Evolutionary conservation across 495 filamentous ascomycete genomes (phyloP).

Genomic region (Tetracladium marchalianum): DNA sequence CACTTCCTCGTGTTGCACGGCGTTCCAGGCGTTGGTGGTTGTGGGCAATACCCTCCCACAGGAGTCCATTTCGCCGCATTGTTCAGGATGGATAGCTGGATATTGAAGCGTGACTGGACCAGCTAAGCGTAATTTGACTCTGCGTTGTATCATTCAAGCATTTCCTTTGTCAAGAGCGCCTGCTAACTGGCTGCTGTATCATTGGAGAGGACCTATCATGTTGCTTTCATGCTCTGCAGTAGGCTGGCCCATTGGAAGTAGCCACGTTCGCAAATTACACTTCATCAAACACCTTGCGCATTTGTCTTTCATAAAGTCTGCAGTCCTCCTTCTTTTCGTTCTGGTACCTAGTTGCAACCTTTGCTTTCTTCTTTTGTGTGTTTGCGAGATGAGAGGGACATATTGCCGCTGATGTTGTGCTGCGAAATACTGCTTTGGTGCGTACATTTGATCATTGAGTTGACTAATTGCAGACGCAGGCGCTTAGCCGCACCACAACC

Average conservation of each 20-base stretch:
- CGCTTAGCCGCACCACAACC: conserved; percentile 9
- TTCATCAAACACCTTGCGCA: conserved; percentile 12
- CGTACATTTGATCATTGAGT: conserved; percentile 9
- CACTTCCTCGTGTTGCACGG: conserved; percentile 14
- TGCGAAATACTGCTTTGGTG: conserved; percentile 4
- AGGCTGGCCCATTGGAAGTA: conserved; percentile 21
- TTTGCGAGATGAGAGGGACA: neutral
- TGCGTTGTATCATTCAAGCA: conserved; percentile 23
- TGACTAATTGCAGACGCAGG: conserved; percentile 6
- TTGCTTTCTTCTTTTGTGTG: neutral
- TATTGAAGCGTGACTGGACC: conserved; percentile 20
- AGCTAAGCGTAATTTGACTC: conserved; percentile 21
- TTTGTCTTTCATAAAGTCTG: conserved; percentile 16
- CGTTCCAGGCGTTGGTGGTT: conserved; percentile 12
- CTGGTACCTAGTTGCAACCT: conserved; percentile 3
- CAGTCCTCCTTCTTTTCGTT: conserved; percentile 6
- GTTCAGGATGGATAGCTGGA: conserved; percentile 15
- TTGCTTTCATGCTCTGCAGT: conserved; percentile 16
- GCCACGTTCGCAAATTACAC: conserved; percentile 21
- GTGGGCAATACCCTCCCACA: conserved; percentile 14
- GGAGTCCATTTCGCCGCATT: conserved; percentile 13
- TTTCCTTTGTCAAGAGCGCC: conserved; percentile 20
- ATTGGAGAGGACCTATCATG: conserved; percentile 17
- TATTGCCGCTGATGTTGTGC: neutral
- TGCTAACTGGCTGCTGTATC: conserved; percentile 18